A percentile compares a stretch with the other conserved stretches of the same genome.
phyloP scores from a whole-genome alignment of 805 yeast genomes.

The Saturnispora diversa region DNA sequence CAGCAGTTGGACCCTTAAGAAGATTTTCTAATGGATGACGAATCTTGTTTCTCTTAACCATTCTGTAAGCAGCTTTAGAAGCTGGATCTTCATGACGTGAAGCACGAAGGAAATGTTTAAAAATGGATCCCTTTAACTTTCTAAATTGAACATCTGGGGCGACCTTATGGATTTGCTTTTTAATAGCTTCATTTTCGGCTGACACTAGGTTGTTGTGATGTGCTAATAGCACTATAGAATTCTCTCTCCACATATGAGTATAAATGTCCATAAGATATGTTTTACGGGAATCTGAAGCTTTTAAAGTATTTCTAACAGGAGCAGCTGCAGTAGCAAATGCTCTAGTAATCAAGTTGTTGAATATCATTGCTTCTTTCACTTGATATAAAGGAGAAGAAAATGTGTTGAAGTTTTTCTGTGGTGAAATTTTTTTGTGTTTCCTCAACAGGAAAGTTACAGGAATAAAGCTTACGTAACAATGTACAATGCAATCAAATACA shows the following conservation, averaged over 20 bases:
- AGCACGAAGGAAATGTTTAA: slow-evolving; percentile 70
- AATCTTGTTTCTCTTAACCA: slow-evolving; percentile 33
- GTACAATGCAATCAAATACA: too few species aligned
- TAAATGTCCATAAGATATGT: slow-evolving; percentile 79
- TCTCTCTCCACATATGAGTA: slow-evolving; percentile 56
- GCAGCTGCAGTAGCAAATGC: slow-evolving; percentile 10
- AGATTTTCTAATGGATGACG: slow-evolving; percentile 64
- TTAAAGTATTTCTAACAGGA: slow-evolving; percentile 33
- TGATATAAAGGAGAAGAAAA: neutral
- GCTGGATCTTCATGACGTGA: slow-evolving; percentile 70
- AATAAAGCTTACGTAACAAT: too few species aligned
- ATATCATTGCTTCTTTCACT: slow-evolving; percentile 1
- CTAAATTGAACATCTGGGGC: slow-evolving; percentile 36
- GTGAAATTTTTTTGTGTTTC: neutral
- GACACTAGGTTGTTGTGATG: slow-evolving; percentile 81
- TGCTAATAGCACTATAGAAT: slow-evolving; percentile 64
- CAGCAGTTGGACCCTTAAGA: slow-evolving; percentile 80
- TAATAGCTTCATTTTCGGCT: slow-evolving; percentile 54
- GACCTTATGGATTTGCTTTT: slow-evolving; percentile 51
- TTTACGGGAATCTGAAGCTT: slow-evolving; percentile 66
- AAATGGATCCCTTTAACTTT: slow-evolving; percentile 59
- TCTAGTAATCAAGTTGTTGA: slow-evolving; percentile 3
- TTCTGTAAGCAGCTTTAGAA: slow-evolving; percentile 37
- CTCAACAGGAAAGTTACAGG: neutral
- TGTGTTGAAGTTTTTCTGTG: slow-evolving; percentile 1